Conservation (phyloP, 176 grass and related monocot genomes). For the Oryza punctata region DNA sequence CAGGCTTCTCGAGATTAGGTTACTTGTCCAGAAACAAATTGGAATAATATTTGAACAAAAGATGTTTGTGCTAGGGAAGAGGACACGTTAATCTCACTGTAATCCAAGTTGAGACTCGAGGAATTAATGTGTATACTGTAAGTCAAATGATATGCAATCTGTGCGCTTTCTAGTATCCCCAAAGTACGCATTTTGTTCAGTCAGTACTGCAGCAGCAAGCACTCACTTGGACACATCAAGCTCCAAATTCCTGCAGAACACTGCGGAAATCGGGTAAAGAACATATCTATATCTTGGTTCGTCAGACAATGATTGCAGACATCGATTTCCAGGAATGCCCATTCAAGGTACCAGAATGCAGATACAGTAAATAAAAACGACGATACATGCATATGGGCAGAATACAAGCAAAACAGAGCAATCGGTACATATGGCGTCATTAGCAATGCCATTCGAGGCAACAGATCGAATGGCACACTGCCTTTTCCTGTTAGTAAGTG, state of each 20-base stretch:
- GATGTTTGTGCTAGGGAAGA: neutral
- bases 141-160: neutral
- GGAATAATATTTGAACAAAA: no score
- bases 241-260: slow-evolving; percentile 3
- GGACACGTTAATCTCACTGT: neutral
- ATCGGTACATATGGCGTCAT: neutral
- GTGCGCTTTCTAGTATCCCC: neutral
- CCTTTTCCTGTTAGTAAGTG: neutral
- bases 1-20: neutral
- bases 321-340: no score
- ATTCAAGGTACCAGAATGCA: no score
- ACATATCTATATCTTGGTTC: no score
- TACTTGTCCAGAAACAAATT: neutral
- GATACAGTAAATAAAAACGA: no score
- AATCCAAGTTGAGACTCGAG: neutral
- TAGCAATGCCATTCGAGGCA: neutral
- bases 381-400: no score
- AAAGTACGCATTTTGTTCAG: no score
- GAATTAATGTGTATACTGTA: neutral
- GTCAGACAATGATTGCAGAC: no score
- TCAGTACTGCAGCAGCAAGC: neutral
- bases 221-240: neutral
- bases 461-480: neutral
- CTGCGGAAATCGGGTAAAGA: no score
- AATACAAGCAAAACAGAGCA: no score